Evolutionary conservation across 352 stramenopile genomes (phyloP), one percentile per base, ranked within the genome.

Genomic region (Phytophthora foliorum): DNA sequence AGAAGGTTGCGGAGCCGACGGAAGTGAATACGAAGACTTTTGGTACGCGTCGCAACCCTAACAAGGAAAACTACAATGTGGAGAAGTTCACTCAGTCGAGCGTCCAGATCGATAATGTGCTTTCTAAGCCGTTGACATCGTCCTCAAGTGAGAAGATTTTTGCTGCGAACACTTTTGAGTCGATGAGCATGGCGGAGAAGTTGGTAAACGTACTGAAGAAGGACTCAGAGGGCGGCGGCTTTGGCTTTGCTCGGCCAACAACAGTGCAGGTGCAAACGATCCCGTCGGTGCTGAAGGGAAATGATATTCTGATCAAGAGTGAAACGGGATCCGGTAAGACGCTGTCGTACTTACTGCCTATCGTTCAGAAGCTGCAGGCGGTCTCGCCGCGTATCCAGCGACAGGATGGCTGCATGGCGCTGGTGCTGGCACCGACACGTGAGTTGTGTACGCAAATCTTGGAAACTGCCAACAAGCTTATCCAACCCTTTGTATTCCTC

Each of bases 261-360:
- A 91, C 76, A 16, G 88, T 97, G 36, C 90, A 97, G 59, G 86
- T 93, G 29, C 79, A 93, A 72, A 92, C 85, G 5, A 88, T 97
- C 49, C 89, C 87, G 8, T 84, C 72, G 0, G 79, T 94, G 34
- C 66, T 95, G 1, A 75, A 75, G 14, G 81, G 81, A n/a, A 86
- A 83, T 52, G 90, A 99, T 73, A 79, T 99, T 44, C 78, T 99
- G 21, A 84, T 99, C 52, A 98, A 99, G 77, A 97, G 85, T 62
- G 96, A 99, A 73, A 99, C 97, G 1, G 97, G 97, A 22, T 98
- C 88, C 4, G 97, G 97, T 49, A 99, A 99, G 73, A 99, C 97
- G 32, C 78, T 99, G 45, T 95, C 97, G 41, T 99, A 99, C 67
- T 63, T 99, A 42, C 72, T 99, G 34, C 97, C 97, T 16, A 96